A percentile compares a stretch with the other conserved stretches of the same genome.
These are phyloP conservation scores for Lotus japonicus DNA, from an alignment of 306 rosid species.

Conservation along the genomic window DNA sequence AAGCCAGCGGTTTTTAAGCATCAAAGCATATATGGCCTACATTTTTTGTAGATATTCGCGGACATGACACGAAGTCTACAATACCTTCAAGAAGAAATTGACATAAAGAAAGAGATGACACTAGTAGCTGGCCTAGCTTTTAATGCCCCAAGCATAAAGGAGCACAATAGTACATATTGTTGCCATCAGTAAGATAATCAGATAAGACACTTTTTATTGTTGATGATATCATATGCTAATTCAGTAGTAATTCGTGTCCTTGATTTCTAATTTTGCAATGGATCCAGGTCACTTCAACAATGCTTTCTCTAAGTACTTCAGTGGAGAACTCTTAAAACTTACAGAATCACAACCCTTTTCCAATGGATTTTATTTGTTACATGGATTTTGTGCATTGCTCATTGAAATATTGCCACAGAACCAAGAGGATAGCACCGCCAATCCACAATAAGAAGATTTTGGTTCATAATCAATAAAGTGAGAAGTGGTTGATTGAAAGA, in stretches of 20 bases:
- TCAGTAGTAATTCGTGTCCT: neutral
- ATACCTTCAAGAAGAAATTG: slow-evolving; percentile 33
- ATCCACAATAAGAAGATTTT: no score
- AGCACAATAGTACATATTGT: slow-evolving; percentile 7
- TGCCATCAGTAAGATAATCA: neutral
- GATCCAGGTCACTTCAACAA: neutral
- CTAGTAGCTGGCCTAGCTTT: slow-evolving; percentile 27
- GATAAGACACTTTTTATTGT: neutral
- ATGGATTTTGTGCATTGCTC: no score
- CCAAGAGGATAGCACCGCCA: no score
- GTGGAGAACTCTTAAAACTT: neutral
- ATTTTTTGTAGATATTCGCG: neutral
- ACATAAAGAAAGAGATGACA: slow-evolving; percentile 28
- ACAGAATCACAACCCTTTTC: no score
- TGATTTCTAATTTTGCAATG: neutral
- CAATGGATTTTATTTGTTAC: no score
- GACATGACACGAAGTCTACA: slow-evolving; percentile 14
- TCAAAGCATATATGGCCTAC: slow-evolving; percentile 17
- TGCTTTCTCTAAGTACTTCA: slow-evolving; percentile 3
- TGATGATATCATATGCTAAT: no score
- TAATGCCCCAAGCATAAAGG: slow-evolving; percentile 27
- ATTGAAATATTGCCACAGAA: no score
- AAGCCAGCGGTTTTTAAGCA: no score
- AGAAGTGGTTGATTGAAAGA: neutral
- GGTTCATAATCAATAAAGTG: no score